Evolutionary conservation across 768 basidiomycete genomes (phyloP).

Genomic region (Calvatia gigantea): DNA sequence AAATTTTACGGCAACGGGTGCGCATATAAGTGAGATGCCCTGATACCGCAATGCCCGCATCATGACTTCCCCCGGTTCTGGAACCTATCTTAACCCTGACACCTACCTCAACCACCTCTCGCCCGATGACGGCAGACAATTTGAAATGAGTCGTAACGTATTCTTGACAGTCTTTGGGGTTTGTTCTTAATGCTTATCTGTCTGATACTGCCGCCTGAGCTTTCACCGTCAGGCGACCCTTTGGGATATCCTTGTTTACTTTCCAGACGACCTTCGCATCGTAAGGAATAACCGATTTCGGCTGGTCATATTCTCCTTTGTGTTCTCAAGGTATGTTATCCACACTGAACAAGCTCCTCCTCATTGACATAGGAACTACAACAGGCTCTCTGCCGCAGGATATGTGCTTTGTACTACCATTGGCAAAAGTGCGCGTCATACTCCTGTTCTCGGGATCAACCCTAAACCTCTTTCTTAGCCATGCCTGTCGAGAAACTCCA

Average conservation of each 20-base stretch:
- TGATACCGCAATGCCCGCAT: too few species aligned
- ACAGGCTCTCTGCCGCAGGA: background rate
- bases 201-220: background rate
- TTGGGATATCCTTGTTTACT: background rate
- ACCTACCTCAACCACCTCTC: slow-evolving; percentile 4
- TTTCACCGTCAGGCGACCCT: background rate
- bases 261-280: background rate
- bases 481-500: background rate
- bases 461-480: background rate
- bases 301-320: background rate
- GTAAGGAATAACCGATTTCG: background rate
- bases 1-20: too few species aligned
- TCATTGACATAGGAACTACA: background rate
- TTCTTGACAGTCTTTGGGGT: background rate
- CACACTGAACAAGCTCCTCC: background rate
- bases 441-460: background rate
- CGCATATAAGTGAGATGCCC: too few species aligned
- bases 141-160: background rate
- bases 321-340: slow-evolving; percentile 3
- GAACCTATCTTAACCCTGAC: background rate
- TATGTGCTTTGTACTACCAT: background rate
- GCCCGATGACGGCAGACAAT: background rate
- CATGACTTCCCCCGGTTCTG: background rate
- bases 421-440: background rate
- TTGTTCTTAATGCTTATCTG: background rate